Base-by-base conservation (phyloP, 2,329 filamentous ascomycete genomes). In the Xylariaceae sp. region DNA sequence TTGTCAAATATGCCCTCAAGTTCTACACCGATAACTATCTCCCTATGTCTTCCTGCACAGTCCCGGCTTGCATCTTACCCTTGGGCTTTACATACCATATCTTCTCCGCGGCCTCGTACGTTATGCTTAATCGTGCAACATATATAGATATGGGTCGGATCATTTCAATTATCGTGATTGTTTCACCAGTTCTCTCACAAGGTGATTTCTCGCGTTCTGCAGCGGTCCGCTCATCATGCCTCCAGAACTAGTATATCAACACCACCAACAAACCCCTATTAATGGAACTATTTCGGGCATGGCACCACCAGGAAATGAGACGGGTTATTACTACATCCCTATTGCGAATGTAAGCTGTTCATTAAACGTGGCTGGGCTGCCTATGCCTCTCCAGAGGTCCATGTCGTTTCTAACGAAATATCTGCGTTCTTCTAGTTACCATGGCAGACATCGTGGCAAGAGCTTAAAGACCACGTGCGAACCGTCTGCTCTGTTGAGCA, bases 381-480 rank as follows among this genome's bases (percentile, higher is more conserved):
- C 14, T 34, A 24, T 40, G 9, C 56, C 60, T 56, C 68, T 71
- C 64, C 67, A 66, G 65, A n/a, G 39, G 47, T n/a, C 17, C 6
- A 16, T 5, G 34, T 14, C 9, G 29, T 37, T 28, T 53, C 59
- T 64, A 23, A 64, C 50, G 36, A 69, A 46, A 23, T 34, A 19
- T 62, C 9, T 14, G 9, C 39, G 50, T 26, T 21, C 60, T 83
- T 80, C 69, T 55, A 61, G 60, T 60, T 83, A 48, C 76, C 79
- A 1, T 80, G 79, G 65, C 71, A 74, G 31, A 78, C 78, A 14
- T 75, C 75, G 29, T 82, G 79, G 79, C 74, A 77, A 56, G 70
- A 80, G 34, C 67, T 83, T 14, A 82, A 80, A 64, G 76, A 79
- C 55, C 80, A 79, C 70, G 73, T 79, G 23, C 70, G 75, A 40